Base-by-base conservation (phyloP, 305 asterid genomes). In the Rubia balearica region DNA sequence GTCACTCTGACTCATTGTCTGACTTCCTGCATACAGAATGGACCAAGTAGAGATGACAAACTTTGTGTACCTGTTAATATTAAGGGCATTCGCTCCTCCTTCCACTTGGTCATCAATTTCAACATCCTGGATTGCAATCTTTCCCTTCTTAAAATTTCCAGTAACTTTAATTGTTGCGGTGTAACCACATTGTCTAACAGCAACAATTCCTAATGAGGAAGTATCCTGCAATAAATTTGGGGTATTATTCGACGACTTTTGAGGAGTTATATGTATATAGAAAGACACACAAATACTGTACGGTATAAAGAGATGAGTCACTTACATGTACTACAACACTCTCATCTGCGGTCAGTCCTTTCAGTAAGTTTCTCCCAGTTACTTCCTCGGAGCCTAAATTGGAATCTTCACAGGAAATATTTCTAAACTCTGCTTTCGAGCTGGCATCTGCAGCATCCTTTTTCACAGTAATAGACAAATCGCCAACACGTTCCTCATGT, bases 281-380 rank as follows among this genome's bases (percentile, higher is more conserved):
- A 48, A n/a, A 17, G 21, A 17, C 57, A 5, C 57, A 16, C 57
- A 16, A 8, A 51, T 8, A 51, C 9, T 51, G 36, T 24, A 33
- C 4, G 63, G 70, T 48, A 16, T 17, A 76, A 70, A 42, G 66
- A 41, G 36, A 66, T 64, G 75, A 72, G 83, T 72, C 75, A 82
- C 99, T 86, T 77, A 95, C 99, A 73, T 85, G 96, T 72, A 89
- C 81, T 74, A 87, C 88, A 33, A 88, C 97, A 80, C 95, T 95
- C 77, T 95, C 97, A 84, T 95, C 97, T 13, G 99, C 96, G 66
- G 96, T 95, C 77, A 95, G 78, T 74, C 98, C 99, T 88, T 95
- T 95, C 69, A 92, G 86, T 74, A 95, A 80, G 79, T 89, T 92
- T 80, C 91, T 88, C 80, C 38, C 89, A 78, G 89, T 83, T 67